Conservation (phyloP, 2,329 filamentous ascomycete species). For the Sclerotinia trifoliorum region DNA sequence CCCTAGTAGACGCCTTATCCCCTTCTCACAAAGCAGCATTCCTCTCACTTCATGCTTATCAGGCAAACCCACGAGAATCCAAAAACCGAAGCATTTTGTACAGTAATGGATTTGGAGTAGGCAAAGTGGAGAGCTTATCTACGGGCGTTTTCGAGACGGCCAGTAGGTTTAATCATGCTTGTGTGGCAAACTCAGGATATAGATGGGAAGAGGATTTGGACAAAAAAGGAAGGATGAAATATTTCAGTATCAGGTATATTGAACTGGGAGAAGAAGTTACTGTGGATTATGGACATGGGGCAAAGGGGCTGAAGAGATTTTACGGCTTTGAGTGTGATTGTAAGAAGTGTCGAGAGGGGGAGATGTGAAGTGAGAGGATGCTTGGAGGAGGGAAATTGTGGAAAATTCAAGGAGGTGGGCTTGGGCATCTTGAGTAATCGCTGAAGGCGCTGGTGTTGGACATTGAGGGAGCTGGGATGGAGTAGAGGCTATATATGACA, state of each 20-base stretch:
- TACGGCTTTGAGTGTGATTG: constrained; percentile 38
- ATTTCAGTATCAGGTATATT: constrained; percentile 31
- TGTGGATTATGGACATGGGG: constrained; percentile 35
- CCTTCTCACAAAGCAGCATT: constrained; percentile 23
- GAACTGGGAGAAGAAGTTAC: constrained; percentile 34
- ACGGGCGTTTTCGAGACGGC: constrained; percentile 33
- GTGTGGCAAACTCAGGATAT: constrained; percentile 32
- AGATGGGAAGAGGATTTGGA: constrained; percentile 29
- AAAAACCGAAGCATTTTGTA: constrained; percentile 30
- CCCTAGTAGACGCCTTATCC: constrained; percentile 26
- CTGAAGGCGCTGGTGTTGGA: background rate
- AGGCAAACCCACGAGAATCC: constrained; percentile 25
- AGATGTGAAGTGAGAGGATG: background rate
- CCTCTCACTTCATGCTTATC: constrained; percentile 27
- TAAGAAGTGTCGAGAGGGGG: constrained; percentile 21
- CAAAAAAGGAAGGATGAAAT: constrained; percentile 28
- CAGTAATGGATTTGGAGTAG: constrained; percentile 32
- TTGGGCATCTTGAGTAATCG: background rate
- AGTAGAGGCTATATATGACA: background rate
- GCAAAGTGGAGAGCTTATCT: constrained; percentile 19
- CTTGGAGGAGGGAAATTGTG: too few species aligned
- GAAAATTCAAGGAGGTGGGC: background rate
- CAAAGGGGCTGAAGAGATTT: constrained; percentile 26
- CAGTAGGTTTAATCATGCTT: constrained; percentile 27
- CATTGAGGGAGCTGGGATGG: background rate